These are phyloP conservation scores for Penicillium arizonense DNA, from an alignment of 495 filamentous ascomycete genomes.

Conservation along the genomic window DNA sequence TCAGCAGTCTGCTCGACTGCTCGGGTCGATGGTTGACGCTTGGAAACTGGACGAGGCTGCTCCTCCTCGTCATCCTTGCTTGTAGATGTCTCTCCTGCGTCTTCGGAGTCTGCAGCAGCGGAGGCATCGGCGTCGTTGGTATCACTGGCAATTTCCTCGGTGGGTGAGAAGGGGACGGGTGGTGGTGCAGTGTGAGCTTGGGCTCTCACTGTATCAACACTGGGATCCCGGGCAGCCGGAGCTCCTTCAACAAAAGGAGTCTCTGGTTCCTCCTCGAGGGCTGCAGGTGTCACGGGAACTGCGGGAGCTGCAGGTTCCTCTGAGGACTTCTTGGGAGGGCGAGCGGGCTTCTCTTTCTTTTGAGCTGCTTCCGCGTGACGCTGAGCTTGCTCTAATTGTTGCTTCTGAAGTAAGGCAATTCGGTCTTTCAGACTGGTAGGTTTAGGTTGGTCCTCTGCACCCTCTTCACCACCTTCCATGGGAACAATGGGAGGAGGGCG, in stretches of 20 bases:
- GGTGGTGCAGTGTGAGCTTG: conserved; percentile 44
- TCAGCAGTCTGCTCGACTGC: conserved; percentile 20
- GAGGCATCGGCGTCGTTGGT: conserved; percentile 90
- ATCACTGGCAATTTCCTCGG: conserved; percentile 62
- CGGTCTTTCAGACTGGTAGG: conserved; percentile 90
- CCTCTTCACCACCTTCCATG: conserved; percentile 52
- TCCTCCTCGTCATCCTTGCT: conserved; percentile 75
- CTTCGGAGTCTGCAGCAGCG: conserved; percentile 81
- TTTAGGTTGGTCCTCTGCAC: conserved; percentile 74
- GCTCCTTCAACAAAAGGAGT: conserved; percentile 47
- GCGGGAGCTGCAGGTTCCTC: conserved; percentile 49
- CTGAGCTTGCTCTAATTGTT: conserved; percentile 82
- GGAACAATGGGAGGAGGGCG: conserved; percentile 51
- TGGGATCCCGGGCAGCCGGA: conserved; percentile 45
- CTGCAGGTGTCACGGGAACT: conserved; percentile 17
- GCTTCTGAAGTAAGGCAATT: conserved; percentile 89
- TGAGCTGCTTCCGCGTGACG: conserved; percentile 75
- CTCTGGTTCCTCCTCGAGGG: conserved; percentile 30
- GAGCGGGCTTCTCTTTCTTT: conserved; percentile 87
- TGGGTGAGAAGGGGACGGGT: conserved; percentile 40
- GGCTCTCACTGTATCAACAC: conserved; percentile 54
- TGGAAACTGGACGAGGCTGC: conserved; percentile 21
- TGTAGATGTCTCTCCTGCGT: conserved; percentile 70
- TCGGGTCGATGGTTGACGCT: conserved; percentile 15
- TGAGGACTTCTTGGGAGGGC: conserved; percentile 73